These are phyloP conservation scores for Xerophyta viscosa DNA, from an alignment of 106 monocot species.

Conservation along the genomic window DNA sequence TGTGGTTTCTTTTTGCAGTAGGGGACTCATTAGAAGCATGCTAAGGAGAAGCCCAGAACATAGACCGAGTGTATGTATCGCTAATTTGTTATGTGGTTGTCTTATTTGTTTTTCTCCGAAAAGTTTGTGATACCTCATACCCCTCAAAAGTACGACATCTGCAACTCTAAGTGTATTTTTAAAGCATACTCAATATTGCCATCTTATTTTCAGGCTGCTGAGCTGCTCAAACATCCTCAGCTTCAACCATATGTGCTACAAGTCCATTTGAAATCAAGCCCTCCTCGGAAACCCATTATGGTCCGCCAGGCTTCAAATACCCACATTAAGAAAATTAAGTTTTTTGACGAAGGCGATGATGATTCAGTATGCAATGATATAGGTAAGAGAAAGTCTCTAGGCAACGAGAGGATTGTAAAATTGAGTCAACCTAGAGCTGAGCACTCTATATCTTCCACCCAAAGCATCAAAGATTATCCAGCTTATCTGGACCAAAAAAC, in stretches of 20 bases:
- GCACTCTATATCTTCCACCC: constrained; percentile 40
- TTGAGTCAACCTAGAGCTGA: constrained; percentile 19
- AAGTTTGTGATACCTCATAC: too few species aligned
- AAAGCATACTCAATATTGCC: not conserved
- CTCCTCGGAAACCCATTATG: constrained; percentile 42
- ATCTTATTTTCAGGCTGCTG: constrained; percentile 50
- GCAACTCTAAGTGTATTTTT: not conserved
- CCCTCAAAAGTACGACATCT: not conserved
- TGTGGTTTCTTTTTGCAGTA: constrained; percentile 26
- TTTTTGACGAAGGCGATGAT: constrained; percentile 39
- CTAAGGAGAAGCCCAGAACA: constrained; percentile 93
- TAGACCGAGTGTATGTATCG: constrained; percentile 72
- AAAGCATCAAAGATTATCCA: constrained; percentile 42
- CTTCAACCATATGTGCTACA: constrained; percentile 91
- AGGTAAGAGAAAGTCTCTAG: constrained; percentile 43
- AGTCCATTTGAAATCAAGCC: constrained; percentile 59
- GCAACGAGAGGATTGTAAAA: constrained; percentile 40
- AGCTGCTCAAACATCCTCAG: constrained; percentile 78
- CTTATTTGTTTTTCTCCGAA: not conserved
- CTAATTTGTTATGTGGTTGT: not conserved
- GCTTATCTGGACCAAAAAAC: constrained; percentile 24
- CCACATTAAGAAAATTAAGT: constrained; percentile 41
- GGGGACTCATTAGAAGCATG: constrained; percentile 98
- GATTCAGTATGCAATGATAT: constrained; percentile 25
- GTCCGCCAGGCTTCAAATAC: constrained; percentile 15